Base-by-base conservation (phyloP, 2,329 filamentous ascomycete species). In the Fragosphaeria purpurea region DNA sequence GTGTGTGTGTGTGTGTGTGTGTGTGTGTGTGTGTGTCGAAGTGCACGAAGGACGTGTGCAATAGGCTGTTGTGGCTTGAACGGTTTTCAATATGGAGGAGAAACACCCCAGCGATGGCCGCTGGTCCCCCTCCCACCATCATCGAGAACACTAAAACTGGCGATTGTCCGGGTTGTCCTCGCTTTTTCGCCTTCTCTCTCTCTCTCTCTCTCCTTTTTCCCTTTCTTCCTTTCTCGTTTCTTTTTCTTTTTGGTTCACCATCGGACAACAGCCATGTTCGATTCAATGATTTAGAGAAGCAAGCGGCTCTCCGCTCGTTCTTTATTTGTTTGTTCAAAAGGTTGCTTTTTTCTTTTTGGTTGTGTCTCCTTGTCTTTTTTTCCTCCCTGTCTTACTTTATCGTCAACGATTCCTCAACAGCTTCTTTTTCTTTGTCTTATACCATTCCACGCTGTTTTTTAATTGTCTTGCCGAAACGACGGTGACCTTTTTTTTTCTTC, bases 261-360 rank as follows among this genome's bases (percentile, higher is more conserved):
- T 71, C 72, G 70, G 76, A 72, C 71, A 67, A 71, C 30, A 48
- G 70, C 70, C 64, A 77, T 79, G 74, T 75, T 75, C 71, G 71
- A 70, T 65, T 71, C 61, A 62, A 67, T 66, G 68, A 68, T 76
- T 65, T 78, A 71, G 68, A 74, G 73, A 74, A 43, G 41, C 43
- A 32, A 46, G 43, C 51, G 50, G 61, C 50, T 53, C 40, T 50
- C 53, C 49, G 47, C 43, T 11, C 44, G 44, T 40, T 46, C 40
- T 42, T 30, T 31, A 39, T 11, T 41, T 31, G 37, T 38, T 35
- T 37, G 31, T 37, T 41, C 53, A 61, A 64, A 66, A 63, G 63
- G 9, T 65, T 69, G 59, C 62, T 32, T 35, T 44, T 35, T n/a
- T 7, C 6, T 40, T 45, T 31, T n/a, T 44, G 37, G 3, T 41